Evolutionary conservation across 1,284 basidiomycete species (phyloP).

Genomic region (Marasmius fiardii): DNA sequence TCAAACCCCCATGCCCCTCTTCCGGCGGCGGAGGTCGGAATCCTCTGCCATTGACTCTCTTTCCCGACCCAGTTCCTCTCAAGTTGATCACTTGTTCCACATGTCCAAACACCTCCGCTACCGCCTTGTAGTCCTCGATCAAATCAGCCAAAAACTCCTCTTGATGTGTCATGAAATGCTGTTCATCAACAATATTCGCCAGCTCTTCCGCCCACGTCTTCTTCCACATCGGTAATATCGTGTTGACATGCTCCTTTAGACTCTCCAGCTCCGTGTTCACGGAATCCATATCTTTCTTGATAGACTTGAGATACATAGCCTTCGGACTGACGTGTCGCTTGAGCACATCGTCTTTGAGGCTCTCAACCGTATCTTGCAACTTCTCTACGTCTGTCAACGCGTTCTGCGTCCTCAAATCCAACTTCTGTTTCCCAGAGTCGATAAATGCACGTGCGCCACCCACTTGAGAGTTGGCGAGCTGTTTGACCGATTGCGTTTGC

Average conservation of each 20-base stretch:
- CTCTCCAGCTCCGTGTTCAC: slow-evolving; percentile 72
- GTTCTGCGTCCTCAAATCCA: slow-evolving; percentile 87
- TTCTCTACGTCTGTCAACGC: slow-evolving; percentile 93
- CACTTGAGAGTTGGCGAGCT: slow-evolving; percentile 80
- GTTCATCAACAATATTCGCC: slow-evolving; percentile 96
- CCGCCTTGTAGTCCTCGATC: slow-evolving; percentile 88
- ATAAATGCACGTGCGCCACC: slow-evolving; percentile 88
- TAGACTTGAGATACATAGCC: slow-evolving; percentile 65
- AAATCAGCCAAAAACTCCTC: slow-evolving; percentile 89
- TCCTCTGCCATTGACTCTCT: slow-evolving; percentile 32
- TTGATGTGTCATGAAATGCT: slow-evolving; percentile 90
- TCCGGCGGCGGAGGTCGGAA: slow-evolving; percentile 60
- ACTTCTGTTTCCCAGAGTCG: slow-evolving; percentile 86
- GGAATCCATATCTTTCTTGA: slow-evolving; percentile 74
- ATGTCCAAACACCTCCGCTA: slow-evolving; percentile 80
- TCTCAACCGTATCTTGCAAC: slow-evolving; percentile 90
- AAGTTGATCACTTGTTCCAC: slow-evolving; percentile 87
- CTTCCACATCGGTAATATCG: slow-evolving; percentile 96
- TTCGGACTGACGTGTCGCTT: slow-evolving; percentile 88
- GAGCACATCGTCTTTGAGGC: slow-evolving; percentile 88
- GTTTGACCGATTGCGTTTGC: slow-evolving; percentile 85
- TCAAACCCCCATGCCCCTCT: slow-evolving; percentile 61
- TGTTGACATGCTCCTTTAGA: slow-evolving; percentile 83
- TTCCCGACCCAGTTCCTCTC: slow-evolving; percentile 46
- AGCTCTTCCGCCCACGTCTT: slow-evolving; percentile 98